Evolutionary conservation across 2,329 filamentous ascomycete species (phyloP).

Genomic region (Microdochium trichocladiopsis): DNA sequence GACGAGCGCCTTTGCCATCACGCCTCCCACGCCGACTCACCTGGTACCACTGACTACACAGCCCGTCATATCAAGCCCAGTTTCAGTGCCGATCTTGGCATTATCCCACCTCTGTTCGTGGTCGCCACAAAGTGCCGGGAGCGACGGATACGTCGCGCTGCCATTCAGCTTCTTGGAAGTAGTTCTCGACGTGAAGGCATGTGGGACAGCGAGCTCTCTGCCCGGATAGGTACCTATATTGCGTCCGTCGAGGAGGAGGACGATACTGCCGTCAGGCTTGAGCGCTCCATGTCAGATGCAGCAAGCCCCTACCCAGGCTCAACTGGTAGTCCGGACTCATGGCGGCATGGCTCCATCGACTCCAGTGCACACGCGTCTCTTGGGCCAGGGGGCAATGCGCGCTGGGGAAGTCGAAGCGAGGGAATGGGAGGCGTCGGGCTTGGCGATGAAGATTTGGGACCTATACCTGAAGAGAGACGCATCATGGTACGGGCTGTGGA

Average conservation of each 20-base stretch:
- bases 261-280: conserved; percentile 15
- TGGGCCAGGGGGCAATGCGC: conserved; percentile 36
- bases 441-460: conserved; percentile 11
- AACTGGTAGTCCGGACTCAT: conserved; percentile 11
- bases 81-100: conserved; percentile 58
- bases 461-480: conserved; percentile 44
- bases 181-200: conserved; percentile 59
- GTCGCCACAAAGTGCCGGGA: conserved; percentile 62
- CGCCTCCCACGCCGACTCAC: conserved; percentile 25
- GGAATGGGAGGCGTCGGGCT: conserved; percentile 10
- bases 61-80: conserved; percentile 49
- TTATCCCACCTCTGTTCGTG: conserved; percentile 58
- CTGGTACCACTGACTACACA: conserved; percentile 33
- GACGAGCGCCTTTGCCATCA: conserved; percentile 36
- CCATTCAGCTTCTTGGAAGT: conserved; percentile 52
- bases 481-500: conserved; percentile 50
- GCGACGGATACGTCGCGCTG: conserved; percentile 46
- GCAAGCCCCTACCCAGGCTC: conserved; percentile 14
- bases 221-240: conserved; percentile 48
- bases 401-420: conserved; percentile 25
- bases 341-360: conserved; percentile 19
- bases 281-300: conserved; percentile 18
- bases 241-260: conserved; percentile 46
- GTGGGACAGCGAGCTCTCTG: conserved; percentile 59
- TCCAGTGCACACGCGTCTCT: conserved; percentile 27